Evolutionary conservation across 345 rosid species (phyloP), one percentile per base, ranked within the genome.

Genomic region (Ceriops tagal): DNA sequence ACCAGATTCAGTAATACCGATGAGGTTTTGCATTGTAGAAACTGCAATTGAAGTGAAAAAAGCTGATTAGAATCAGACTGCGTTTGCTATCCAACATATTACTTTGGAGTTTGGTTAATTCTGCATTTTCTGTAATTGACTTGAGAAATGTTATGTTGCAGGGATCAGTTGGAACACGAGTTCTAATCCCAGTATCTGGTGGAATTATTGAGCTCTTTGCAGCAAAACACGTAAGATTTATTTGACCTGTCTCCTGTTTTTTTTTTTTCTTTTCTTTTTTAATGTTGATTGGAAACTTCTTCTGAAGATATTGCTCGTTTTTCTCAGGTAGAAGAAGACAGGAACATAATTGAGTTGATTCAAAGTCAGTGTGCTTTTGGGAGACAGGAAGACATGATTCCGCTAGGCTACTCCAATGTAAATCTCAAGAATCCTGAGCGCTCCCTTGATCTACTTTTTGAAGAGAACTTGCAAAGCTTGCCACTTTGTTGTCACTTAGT

Each of bases 161-260:
- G 93, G 90, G 83, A 64, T 27, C 70, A 37, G 57, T 70, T 19
- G 89, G 85, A 53, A 91, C 98, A 1, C 80, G 72, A 52, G 92
- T 89, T 79, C 60, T 93, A 4, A 43, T 43, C 19, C 49, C 49
- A 15, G 49, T 43, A 43, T 43, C 49, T 13, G 89, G 92, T 56
- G 96, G 98, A 65, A 83, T 91, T 15, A n/a, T 91, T 64, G 98
- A 93, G 92, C 90, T 93, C 24, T 91, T 82, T 77, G 78, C 86
- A 64, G 74, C 80, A 15, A 78, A 67, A 75, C 77, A 79, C 79
- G 98, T 87, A 83, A 87, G 81, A 39, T 58, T 64, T 69, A 43
- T 43, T 43, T 43, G 49, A 3, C 49, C 49, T 43, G 13, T 43
- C 49, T 43, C 49, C 43, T 58, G 0, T 53, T 62, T 21, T 24